phyloP scores from a whole-genome alignment of 2,329 filamentous ascomycete genomes.

The Aspergillus sergii region DNA sequence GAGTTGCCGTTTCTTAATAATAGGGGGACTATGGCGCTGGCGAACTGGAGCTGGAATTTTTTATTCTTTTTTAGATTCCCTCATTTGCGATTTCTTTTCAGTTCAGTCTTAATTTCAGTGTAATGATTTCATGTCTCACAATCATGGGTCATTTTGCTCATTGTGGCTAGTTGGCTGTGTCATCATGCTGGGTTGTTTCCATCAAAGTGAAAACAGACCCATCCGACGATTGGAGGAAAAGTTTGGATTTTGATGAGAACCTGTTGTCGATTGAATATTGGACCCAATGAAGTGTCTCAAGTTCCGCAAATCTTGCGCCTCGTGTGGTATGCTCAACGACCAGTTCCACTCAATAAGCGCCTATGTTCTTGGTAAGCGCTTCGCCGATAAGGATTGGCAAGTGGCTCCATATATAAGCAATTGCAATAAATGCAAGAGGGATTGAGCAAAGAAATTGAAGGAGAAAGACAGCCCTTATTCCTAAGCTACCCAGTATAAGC shows the following conservation, averaged over 20 bases:
- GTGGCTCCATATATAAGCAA: not conserved
- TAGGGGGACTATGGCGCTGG: not conserved
- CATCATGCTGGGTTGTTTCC: conserved; percentile 31
- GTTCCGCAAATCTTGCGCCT: conserved; percentile 15
- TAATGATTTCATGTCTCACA: conserved; percentile 33
- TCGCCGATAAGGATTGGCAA: conserved; percentile 25
- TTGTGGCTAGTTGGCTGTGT: conserved; percentile 26
- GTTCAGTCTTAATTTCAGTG: conserved; percentile 20
- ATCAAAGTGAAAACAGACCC: conserved; percentile 26
- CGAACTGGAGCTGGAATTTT: conserved; percentile 10
- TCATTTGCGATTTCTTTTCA: conserved; percentile 19
- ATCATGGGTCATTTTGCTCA: conserved; percentile 16
- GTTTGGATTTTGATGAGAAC: conserved; percentile 17
- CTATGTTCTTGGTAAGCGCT: conserved; percentile 34
- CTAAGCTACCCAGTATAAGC: not conserved
- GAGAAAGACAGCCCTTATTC: not conserved
- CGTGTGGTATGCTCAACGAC: conserved; percentile 17
- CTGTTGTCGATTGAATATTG: conserved; percentile 22
- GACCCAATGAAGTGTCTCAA: conserved; percentile 28
- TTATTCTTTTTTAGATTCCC: conserved; percentile 27
- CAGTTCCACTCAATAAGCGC: conserved; percentile 39
- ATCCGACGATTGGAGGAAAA: conserved; percentile 29
- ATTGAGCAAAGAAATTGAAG: not conserved
- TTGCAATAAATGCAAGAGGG: not conserved
- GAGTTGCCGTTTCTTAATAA: conserved; percentile 12